Conservation (phyloP, 345 rosid species). For the Eucalyptus erythrocorys region DNA sequence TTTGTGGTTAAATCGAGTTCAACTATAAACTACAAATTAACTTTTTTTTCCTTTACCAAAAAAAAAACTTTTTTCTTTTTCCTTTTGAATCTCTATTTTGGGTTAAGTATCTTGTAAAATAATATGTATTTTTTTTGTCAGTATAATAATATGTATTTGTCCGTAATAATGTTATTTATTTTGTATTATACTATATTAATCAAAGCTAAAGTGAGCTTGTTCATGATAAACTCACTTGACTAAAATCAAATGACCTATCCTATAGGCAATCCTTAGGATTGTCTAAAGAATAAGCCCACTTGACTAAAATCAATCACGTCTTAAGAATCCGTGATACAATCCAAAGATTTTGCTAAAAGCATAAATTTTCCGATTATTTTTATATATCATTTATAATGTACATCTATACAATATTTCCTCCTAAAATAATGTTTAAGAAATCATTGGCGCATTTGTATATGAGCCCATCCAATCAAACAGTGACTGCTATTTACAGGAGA, state of each 20-base stretch:
- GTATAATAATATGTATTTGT: background rate
- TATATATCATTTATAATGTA: background rate
- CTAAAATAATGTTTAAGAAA: background rate
- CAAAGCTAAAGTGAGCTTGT: background rate
- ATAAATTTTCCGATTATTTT: rapidly evolving
- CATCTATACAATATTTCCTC: background rate
- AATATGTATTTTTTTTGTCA: background rate
- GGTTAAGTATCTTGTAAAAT: background rate
- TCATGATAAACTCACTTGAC: background rate
- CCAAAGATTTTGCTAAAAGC: background rate
- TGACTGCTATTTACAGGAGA: background rate
- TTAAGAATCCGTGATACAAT: background rate
- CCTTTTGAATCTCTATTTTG: background rate
- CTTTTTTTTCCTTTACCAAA: background rate
- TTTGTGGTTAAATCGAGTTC: background rate
- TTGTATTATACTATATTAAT: background rate
- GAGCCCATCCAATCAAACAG: background rate
- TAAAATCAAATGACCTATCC: background rate
- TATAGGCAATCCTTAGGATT: background rate
- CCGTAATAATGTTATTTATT: background rate
- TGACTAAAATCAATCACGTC: background rate
- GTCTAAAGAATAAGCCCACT: background rate
- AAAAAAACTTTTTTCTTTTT: background rate
- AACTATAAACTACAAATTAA: background rate
- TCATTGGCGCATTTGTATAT: background rate